Base-by-base conservation (phyloP, 2,329 filamentous ascomycete genomes). In the Lecanosticta acicola region DNA sequence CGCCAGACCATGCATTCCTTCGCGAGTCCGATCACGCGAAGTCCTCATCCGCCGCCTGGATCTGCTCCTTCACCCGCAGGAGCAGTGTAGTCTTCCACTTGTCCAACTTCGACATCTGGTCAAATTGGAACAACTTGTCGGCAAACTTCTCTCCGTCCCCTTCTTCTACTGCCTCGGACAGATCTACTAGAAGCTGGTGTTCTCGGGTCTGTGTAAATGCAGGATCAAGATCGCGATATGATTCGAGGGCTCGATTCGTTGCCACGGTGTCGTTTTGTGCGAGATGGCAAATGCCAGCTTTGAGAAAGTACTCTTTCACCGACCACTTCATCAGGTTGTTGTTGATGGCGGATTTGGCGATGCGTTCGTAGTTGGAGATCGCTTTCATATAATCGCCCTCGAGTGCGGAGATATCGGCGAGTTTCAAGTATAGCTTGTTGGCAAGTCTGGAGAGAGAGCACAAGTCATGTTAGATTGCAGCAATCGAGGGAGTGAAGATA, bases 41-140 rank as follows among this genome's bases (percentile, higher is more conserved):
- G 60, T 85, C 82, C 55, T 85, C 82, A 33, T 74, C 79, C 54
- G 76, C 73, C 62, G 81, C 77, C 70, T 91, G 84, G 59, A 95
- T 94, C 43, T 76, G 76, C 60, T 83, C 83, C 82, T 96, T 96
- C 61, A 96, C 78, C 58, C 82, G 79, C 62, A 94, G 71, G 53
- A 95, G 68, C 47, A 95, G 73, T 24, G 84, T 87, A 41, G 87
- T 95, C 84, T 96, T 95, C 91, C 91, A 97, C 73, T 91, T 93
- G 65, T 96, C 90, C 62, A 97, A 72, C 75, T 93, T 93, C 71
- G 83, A 93, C 71, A 95, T 76, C 72, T 94, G 87, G 66, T 96
- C 89, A 64, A 81, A 97, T 66, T 91, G 83, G 74, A 85, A 94
- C 53, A 93, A 70, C 66, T 90, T 89, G 63, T 94, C 87, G 17